Percentiles rank a stretch among this genome's conserved stretches.
Evolutionary conservation across 2,329 filamentous ascomycete species (phyloP).

Genomic region (Fusarium torulosum): DNA sequence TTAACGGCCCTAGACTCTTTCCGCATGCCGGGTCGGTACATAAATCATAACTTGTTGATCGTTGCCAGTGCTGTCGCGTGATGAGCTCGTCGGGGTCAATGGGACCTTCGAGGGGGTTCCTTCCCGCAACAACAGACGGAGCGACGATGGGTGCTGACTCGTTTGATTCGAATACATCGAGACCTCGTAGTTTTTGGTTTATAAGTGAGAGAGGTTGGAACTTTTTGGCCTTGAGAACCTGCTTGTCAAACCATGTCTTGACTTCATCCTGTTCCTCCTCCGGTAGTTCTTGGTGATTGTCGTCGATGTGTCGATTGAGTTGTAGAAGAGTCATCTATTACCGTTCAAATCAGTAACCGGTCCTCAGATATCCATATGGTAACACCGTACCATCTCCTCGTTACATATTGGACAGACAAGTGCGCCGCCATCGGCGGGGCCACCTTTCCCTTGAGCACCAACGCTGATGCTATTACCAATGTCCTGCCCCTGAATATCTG

Average conservation of each 20-base stretch:
- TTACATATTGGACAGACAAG: slow-evolving; percentile 97
- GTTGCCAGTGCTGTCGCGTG: slow-evolving; percentile 90
- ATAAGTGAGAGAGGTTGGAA: slow-evolving; percentile 92
- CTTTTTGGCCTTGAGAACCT: slow-evolving; percentile 91
- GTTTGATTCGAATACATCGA: slow-evolving; percentile 95
- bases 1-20: slow-evolving; percentile 80
- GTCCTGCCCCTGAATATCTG: slow-evolving; percentile 77
- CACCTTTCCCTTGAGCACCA: slow-evolving; percentile 64
- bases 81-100: slow-evolving; percentile 91
- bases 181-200: slow-evolving; percentile 91
- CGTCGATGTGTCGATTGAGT: slow-evolving; percentile 87
- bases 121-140: slow-evolving; percentile 54
- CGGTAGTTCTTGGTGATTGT: slow-evolving; percentile 89
- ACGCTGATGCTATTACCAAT: slow-evolving; percentile 84
- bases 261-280: slow-evolving; percentile 92
- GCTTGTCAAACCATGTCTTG: slow-evolving; percentile 96
- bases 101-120: slow-evolving; percentile 57
- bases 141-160: slow-evolving; percentile 64
- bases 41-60: slow-evolving; percentile 76
- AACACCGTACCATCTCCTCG: slow-evolving; percentile 87
- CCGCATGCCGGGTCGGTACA: slow-evolving; percentile 92
- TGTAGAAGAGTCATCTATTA: slow-evolving; percentile 87
- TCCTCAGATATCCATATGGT: slow-evolving; percentile 25
- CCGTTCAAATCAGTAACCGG: neutral
- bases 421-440: slow-evolving; percentile 64